phyloP scores from a whole-genome alignment of 306 rosid genomes.

The Sophora flavescens region DNA sequence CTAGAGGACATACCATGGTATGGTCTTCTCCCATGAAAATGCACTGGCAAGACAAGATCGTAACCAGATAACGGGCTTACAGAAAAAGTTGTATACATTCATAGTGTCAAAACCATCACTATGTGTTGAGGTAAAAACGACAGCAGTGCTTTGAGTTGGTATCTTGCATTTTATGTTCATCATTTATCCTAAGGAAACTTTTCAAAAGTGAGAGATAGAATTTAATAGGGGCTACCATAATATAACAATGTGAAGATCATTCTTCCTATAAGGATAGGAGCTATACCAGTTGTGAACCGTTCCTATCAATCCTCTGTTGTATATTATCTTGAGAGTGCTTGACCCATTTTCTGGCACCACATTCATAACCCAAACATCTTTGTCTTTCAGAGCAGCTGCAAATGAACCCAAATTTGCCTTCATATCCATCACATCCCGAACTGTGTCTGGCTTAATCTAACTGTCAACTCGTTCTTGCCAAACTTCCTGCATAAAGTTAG shows the following conservation, averaged over 20 bases:
- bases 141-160: neutral
- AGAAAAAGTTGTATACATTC: neutral
- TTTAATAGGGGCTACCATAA: neutral
- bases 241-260: constrained; percentile 1
- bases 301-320: constrained; percentile 86
- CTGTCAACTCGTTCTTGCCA: constrained; percentile 66
- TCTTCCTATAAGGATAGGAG: neutral
- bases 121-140: neutral
- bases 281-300: constrained; percentile 70
- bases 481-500: constrained; percentile 57
- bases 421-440: constrained; percentile 89
- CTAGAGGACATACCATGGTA: neutral
- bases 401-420: constrained; percentile 81
- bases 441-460: constrained; percentile 63
- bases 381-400: constrained; percentile 77
- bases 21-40: too few species aligned
- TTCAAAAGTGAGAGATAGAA: neutral
- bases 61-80: neutral
- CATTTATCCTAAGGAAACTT: neutral
- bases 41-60: neutral
- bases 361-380: constrained; percentile 86
- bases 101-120: neutral
- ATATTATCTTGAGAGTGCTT: constrained; percentile 75
- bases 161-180: constrained; percentile 6
- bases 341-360: constrained; percentile 77